These are phyloP conservation scores for Beta lomatogona DNA, from an alignment of 179 eudicot genomes.

Conservation along the genomic window DNA sequence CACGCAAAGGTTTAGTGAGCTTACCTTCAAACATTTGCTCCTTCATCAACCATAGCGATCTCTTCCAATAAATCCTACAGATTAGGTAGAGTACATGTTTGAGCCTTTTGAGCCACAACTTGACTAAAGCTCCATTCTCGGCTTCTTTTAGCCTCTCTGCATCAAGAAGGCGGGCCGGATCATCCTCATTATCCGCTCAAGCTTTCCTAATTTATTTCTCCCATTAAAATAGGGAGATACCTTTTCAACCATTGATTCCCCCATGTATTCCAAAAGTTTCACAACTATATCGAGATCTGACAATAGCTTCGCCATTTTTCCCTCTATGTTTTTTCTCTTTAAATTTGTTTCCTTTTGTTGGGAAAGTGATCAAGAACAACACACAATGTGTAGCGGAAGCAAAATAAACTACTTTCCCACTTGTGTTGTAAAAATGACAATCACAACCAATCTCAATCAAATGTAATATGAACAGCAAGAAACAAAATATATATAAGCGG, in stretches of 20 bases:
- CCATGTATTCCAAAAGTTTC: background rate
- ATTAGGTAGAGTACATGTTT: background rate
- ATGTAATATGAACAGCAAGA: too few species aligned
- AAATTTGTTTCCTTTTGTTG: background rate
- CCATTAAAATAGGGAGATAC: background rate
- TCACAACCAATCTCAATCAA: too few species aligned
- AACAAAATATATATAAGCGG: too few species aligned
- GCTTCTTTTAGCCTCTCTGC: background rate
- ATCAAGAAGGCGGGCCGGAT: background rate
- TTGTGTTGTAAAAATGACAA: too few species aligned
- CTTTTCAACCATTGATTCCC: background rate
- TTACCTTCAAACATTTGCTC: background rate
- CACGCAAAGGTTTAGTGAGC: background rate
- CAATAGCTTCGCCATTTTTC: background rate
- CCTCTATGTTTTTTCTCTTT: background rate
- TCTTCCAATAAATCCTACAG: background rate
- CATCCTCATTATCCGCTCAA: background rate
- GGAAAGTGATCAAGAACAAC: too few species aligned
- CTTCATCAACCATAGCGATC: background rate
- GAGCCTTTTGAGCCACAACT: background rate
- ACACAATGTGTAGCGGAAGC: too few species aligned
- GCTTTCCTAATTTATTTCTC: background rate
- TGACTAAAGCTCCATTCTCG: background rate
- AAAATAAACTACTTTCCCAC: too few species aligned
- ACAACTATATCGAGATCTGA: background rate